phyloP scores from a whole-genome alignment of 352 stramenopile species.

The Globisporangium mamillatum region DNA sequence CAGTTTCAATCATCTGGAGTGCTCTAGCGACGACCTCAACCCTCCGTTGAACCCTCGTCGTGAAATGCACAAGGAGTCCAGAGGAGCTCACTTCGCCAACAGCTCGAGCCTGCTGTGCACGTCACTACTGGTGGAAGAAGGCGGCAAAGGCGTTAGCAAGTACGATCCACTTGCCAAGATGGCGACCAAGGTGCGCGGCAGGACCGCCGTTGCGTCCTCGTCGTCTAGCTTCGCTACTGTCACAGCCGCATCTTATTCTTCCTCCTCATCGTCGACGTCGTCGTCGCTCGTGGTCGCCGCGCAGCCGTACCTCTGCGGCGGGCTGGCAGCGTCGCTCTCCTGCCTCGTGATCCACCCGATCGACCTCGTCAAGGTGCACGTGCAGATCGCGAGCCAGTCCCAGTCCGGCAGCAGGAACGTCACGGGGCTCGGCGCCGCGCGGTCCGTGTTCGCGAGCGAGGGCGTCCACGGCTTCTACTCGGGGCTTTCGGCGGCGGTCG shows the following conservation, averaged over 20 bases:
- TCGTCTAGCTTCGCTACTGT: too few species aligned
- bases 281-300: conserved; percentile 44
- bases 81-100: neutral
- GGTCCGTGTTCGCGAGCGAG: conserved; percentile 73
- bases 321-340: conserved; percentile 63
- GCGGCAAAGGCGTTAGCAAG: neutral
- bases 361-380: conserved; percentile 88
- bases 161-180: neutral
- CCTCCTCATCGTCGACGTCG: conserved; percentile 27
- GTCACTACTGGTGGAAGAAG: neutral
- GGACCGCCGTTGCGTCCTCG: neutral
- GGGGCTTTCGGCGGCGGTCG: conserved; percentile 71
- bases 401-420: conserved; percentile 65
- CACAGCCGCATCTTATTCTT: too few species aligned
- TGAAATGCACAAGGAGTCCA: too few species aligned
- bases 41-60: too few species aligned
- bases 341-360: conserved; percentile 86
- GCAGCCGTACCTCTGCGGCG: conserved; percentile 79
- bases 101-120: neutral
- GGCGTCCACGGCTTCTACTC: conserved; percentile 80
- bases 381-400: conserved; percentile 66
- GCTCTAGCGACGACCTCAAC: too few species aligned
- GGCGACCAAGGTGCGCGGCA: conserved; percentile 4
- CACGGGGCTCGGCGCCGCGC: conserved; percentile 62
- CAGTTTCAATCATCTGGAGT: too few species aligned